These are phyloP conservation scores for Leccinum boreale DNA, from an alignment of 768 basidiomycete genomes.

Conservation along the genomic window DNA sequence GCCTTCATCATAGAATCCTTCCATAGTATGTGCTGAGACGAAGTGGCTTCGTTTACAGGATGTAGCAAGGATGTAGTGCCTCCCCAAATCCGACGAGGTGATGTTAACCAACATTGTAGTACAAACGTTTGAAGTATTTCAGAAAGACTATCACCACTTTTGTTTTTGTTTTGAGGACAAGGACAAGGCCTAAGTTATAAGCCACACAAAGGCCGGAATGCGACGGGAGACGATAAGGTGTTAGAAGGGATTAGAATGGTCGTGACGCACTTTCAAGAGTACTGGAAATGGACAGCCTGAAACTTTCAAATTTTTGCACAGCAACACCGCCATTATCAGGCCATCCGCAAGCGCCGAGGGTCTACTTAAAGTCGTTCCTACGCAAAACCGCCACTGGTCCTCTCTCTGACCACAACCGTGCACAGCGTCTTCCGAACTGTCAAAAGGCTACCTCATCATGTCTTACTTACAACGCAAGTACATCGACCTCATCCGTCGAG, in stretches of 20 bases:
- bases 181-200: too few relatives aligned
- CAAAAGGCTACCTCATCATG: conserved; percentile 2
- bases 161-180: too few relatives aligned
- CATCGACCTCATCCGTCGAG: conserved; percentile 31
- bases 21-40: neutral
- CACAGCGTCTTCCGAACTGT: neutral
- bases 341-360: neutral
- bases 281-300: too few relatives aligned
- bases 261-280: too few relatives aligned
- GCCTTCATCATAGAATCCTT: neutral
- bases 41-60: neutral
- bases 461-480: conserved; percentile 28
- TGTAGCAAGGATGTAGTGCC: neutral
- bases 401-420: neutral
- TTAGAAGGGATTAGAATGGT: too few relatives aligned
- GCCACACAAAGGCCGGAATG: too few relatives aligned
- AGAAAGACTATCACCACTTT: too few relatives aligned
- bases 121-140: too few relatives aligned
- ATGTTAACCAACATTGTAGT: neutral
- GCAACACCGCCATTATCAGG: neutral
- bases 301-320: neutral
- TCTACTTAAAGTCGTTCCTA: neutral
- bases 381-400: neutral
- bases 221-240: too few relatives aligned
- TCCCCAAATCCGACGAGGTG: neutral